Evolutionary conservation across 2,329 filamentous ascomycete genomes (phyloP).

Genomic region (Colletotrichum aenigma): DNA sequence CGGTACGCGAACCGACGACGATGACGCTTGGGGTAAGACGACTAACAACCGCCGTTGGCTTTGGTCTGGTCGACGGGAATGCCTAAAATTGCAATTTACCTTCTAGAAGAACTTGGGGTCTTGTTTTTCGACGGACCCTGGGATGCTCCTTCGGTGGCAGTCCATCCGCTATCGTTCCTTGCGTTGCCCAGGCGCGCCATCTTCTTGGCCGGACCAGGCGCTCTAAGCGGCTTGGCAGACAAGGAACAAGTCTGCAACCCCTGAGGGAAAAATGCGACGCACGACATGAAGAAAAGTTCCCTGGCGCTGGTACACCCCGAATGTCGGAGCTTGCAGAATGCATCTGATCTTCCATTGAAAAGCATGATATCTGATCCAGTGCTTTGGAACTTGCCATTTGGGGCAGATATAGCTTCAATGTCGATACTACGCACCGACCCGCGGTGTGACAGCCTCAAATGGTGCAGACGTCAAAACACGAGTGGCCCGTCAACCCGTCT

Average conservation of each 20-base stretch:
- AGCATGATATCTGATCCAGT: background rate
- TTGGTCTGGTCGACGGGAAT: background rate
- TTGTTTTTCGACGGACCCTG: background rate
- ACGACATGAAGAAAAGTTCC: background rate
- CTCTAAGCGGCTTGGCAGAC: conserved; percentile 7
- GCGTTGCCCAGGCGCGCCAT: background rate
- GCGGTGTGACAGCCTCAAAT: background rate
- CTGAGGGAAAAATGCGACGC: conserved; percentile 1
- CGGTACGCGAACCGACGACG: background rate
- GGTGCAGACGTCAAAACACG: background rate
- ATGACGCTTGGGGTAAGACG: background rate
- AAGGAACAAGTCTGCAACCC: background rate
- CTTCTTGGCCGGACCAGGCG: background rate
- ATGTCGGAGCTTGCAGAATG: background rate
- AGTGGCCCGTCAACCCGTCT: background rate
- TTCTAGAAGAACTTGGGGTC: background rate
- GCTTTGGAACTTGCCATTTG: background rate
- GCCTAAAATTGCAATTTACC: background rate
- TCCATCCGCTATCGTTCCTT: background rate
- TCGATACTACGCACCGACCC: background rate
- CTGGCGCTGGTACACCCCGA: background rate
- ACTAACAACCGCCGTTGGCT: background rate
- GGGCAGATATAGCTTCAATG: background rate
- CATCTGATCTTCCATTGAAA: background rate
- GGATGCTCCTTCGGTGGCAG: background rate